Conservation (phyloP, 805 yeast species). For the Candida argentea region DNA sequence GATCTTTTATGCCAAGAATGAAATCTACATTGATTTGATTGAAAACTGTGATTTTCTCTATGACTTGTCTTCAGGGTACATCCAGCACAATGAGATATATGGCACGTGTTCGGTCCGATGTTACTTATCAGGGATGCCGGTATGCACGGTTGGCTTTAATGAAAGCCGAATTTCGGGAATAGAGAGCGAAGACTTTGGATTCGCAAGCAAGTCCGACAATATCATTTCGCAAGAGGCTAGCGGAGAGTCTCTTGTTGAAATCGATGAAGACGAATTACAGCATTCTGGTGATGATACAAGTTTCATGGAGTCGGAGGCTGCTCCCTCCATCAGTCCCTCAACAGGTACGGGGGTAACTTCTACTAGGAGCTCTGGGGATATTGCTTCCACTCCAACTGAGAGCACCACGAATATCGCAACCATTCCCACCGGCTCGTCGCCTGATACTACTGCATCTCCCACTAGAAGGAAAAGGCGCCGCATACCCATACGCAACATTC, state of each 20-base stretch:
- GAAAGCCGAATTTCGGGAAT: conserved; percentile 27
- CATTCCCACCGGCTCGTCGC: neutral
- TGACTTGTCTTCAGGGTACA: conserved; percentile 18
- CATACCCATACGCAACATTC: conserved; percentile 29
- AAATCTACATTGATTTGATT: conserved; percentile 31
- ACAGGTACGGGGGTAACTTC: too few species aligned
- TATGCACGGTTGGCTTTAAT: conserved; percentile 31
- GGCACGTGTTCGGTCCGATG: conserved; percentile 28
- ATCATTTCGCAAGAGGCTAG: conserved; percentile 2
- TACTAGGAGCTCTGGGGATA: neutral
- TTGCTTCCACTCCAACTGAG: neutral
- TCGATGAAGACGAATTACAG: conserved; percentile 2
- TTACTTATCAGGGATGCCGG: conserved; percentile 36
- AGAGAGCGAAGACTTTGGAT: conserved; percentile 11
- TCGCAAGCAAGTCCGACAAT: conserved; percentile 5
- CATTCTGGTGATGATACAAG: too few species aligned
- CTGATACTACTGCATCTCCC: too few species aligned
- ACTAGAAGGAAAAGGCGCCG: conserved; percentile 1
- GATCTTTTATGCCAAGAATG: conserved; percentile 33
- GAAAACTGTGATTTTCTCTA: conserved; percentile 28
- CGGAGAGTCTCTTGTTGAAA: conserved; percentile 7
- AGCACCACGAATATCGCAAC: neutral
- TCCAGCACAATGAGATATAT: conserved; percentile 22
- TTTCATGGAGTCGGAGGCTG: too few species aligned
- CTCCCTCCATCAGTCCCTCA: too few species aligned